Evolutionary conservation across 441 rosid genomes (phyloP), one percentile per base, ranked within the genome.

Genomic region (Omphalea diandra): DNA sequence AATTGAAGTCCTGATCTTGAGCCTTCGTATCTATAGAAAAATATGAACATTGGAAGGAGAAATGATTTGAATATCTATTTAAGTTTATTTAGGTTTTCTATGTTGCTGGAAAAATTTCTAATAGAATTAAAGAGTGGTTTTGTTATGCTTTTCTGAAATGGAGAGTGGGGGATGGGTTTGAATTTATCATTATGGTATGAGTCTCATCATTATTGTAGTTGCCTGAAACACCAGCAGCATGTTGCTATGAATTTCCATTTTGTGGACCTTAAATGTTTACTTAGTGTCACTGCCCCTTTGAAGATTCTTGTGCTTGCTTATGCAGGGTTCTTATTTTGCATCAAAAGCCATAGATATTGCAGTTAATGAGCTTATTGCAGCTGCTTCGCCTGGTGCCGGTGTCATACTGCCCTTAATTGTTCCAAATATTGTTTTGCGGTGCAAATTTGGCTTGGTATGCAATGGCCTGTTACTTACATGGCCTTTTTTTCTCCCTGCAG

Each of bases 291-390:
- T 43, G 50, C n/a, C 54, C 62, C 40, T 27, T 14, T 12, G 55
- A n/a, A 68, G 59, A 61, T 65, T 31, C 57, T 71, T 61, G 32
- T 71, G 14, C 56, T 65, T 72, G 29, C 65, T 50, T 52, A 77
- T 63, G 71, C 75, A 89, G 90, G 79, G 79, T 69, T 79, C 93
- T 75, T 79, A 85, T 60, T 86, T 84, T 83, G 95, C 75, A 22
- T 63, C 86, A 44, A 59, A 57, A 57, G 57, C 65, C 65, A 44
- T 69, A 58, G 71, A 67, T 55, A 4, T 58, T 57, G 72, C 72
- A 32, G 57, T 77, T 9, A 66, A 58, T 68, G 93, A 89, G 86
- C 84, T 91, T 55, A 75, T 82, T 70, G 80, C 82, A 68, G 86
- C 89, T 47, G 89, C 88, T 64, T 80, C 79, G 75, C 88, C 85